Percentiles rank a stretch among this genome's conserved stretches.
Evolutionary conservation across 768 basidiomycete genomes (phyloP).

Genomic region (Amanita fuliginea): DNA sequence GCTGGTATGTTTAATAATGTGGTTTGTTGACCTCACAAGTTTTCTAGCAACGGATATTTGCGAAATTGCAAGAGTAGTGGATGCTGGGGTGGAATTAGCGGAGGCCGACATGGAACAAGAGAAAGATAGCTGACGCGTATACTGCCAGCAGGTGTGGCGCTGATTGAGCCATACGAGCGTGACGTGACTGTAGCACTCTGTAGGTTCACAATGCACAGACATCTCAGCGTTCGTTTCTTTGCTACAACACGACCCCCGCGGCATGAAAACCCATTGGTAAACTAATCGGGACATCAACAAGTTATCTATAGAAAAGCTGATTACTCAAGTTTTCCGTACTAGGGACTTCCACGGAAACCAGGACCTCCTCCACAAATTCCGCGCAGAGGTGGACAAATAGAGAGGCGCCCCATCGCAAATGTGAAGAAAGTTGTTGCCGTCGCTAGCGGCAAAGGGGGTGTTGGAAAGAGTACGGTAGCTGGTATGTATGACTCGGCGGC

Average conservation of each 20-base stretch:
- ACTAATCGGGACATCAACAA: background rate
- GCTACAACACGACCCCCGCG: background rate
- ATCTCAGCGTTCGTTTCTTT: background rate
- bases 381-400: slow-evolving; percentile 38
- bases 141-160: no score
- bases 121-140: no score
- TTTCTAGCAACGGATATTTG: no score
- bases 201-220: background rate
- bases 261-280: slow-evolving; percentile 5
- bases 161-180: background rate
- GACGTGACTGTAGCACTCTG: background rate
- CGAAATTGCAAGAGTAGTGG: no score
- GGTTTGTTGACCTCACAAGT: no score
- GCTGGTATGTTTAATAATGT: no score
- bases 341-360: slow-evolving; percentile 3
- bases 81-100: no score
- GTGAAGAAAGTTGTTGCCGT: slow-evolving; percentile 78
- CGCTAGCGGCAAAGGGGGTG: slow-evolving; percentile 91
- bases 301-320: background rate
- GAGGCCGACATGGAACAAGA: no score
- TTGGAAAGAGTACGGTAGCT: slow-evolving; percentile 91
- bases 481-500: slow-evolving; percentile 32
- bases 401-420: slow-evolving; percentile 51
- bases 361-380: slow-evolving; percentile 45
- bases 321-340: background rate